Base-by-base conservation (phyloP, 2,329 filamentous ascomycete genomes). In the Microsporum ferrugineum region DNA sequence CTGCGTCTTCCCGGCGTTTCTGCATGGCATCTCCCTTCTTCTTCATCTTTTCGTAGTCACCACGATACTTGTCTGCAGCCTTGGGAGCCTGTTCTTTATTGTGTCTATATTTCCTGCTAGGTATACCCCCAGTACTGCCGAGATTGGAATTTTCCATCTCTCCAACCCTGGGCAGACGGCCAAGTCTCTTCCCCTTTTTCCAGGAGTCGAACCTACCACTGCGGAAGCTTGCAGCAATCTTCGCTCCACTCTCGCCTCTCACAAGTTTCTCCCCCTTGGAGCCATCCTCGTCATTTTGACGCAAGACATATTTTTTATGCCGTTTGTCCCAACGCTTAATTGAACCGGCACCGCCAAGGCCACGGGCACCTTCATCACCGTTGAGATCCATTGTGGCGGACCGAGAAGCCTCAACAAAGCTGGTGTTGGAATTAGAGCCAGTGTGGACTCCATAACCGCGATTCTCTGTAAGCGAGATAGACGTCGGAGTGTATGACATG, bases 301-400 rank as follows among this genome's bases (percentile, higher is more conserved):
- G 84, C 10, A 89, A 81, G 39, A 99, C 92, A 77, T 97, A 99
- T 76, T 96, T 97, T 77, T 89, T 95, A 70, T 85, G 84, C 75
- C 96, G 95, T 79, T 95, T 92, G 78, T 99, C 94, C 94, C 94
- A 99, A 66, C 94, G 87, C 85, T 96, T 87, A 55, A 83, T 80
- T 66, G 85, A 87, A 55, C 86, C 83, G 2, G 90, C 84, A 68
- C 89, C 85, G 64, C 85, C 91, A 72, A 96, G 95, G 1, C 84
- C 82, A 71, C 89, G 88, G 67, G 84, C 84, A 8, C 83, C 83
- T 67, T 97, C 94, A 75, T 99, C 94, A 71, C 91, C 91, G 63
- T 84, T 87, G 10, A 99, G 84, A 73, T 97, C 94, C 89, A 99
- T 96, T 43, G 90, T 88, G 1, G 86, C 89, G 66, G 84, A 84